Evolutionary conservation across 1,284 basidiomycete species (phyloP), one percentile per base, ranked within the genome.

Genomic region (Heterobasidion parviporum): DNA sequence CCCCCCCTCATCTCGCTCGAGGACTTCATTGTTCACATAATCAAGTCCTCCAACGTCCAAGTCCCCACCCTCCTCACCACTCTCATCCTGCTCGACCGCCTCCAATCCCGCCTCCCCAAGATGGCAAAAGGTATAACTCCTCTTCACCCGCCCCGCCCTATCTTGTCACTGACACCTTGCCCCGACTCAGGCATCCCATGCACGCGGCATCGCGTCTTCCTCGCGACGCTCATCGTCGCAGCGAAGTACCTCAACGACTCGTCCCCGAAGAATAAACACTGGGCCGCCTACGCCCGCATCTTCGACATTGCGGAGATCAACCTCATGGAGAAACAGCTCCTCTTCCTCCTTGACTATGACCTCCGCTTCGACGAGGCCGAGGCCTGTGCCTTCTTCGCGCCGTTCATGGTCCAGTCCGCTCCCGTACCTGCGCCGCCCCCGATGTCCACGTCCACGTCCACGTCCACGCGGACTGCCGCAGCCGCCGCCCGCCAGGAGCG

Each of bases 221-320:
- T 99, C 62, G 95, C 96, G 43, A 88, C 91, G 0, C 85, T 98
- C 65, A 98, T 99, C 71, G 91, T 95, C 52, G 89, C 96, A 34
- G 90, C 94, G 63, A 99, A 99, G 75, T 98, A 98, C 73, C 83
- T 98, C 67, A 98, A 99, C 74, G 95, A 98, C 74, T 93, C 92
- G 34, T 88, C 87, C 46, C 92, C 92, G 14, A 98, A 96, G 79
- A 98, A 98, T 77, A 84, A 85, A 72, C 93, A 98, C 76, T 98
- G 94, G 94, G 80, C 83, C 55, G 68, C 72, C 55, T 93, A 95
- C 70, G 90, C 87, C 18, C 74, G 78, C 59, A 82, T 95, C 69
- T 91, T 89, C 68, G 78, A 83, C 63, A 72, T 82, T 54, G 70
- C 74, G n/a, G 87, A 90, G 72, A 83, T 98, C 72, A 98, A 96